Percentiles rank a stretch among this genome's conserved stretches.
phyloP scores from a whole-genome alignment of 495 filamentous ascomycete species.

The Tuber borchii region DNA sequence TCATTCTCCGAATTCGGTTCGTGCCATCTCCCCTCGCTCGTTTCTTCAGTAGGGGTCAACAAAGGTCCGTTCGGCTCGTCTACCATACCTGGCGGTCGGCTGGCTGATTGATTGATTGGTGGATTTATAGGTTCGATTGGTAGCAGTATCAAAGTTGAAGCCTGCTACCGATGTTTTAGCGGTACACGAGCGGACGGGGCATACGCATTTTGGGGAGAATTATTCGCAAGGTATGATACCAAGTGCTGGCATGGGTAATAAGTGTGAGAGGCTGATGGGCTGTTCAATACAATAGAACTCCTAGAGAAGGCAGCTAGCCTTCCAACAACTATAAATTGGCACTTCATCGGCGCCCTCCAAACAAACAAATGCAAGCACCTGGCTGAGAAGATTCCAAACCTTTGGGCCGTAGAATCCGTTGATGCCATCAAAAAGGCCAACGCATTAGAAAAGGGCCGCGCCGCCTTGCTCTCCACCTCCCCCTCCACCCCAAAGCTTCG shows the following conservation, averaged over 20 bases:
- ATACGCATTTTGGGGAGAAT: conserved; percentile 91
- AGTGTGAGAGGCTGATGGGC: background rate
- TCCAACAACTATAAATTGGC: conserved; percentile 75
- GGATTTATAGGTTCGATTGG: conserved; percentile 62
- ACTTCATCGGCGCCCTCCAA: conserved; percentile 80
- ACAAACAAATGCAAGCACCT: conserved; percentile 82
- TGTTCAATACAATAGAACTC: conserved; percentile 53
- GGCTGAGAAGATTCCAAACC: conserved; percentile 72
- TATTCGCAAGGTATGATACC: conserved; percentile 60
- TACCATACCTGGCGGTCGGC: background rate
- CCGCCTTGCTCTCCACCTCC: conserved; percentile 47
- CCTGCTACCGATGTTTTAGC: conserved; percentile 81
- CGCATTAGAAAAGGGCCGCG: conserved; percentile 69
- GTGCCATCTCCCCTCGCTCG: background rate
- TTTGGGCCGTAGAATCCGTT: conserved; percentile 90
- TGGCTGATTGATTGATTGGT: conserved; percentile 21
- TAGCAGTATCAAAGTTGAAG: conserved; percentile 92
- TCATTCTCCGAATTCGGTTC: conserved; percentile 5
- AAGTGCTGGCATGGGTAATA: background rate
- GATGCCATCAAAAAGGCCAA: conserved; percentile 81
- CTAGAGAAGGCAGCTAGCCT: conserved; percentile 73
- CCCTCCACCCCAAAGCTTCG: conserved; percentile 43
- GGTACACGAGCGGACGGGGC: conserved; percentile 57
- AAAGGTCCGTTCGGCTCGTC: conserved; percentile 9
- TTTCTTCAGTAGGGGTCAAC: background rate